A percentile compares a stretch with the other conserved stretches of the same genome.
phyloP scores from a whole-genome alignment of 208 protist species.

The Acanthamoeba healyi region DNA sequence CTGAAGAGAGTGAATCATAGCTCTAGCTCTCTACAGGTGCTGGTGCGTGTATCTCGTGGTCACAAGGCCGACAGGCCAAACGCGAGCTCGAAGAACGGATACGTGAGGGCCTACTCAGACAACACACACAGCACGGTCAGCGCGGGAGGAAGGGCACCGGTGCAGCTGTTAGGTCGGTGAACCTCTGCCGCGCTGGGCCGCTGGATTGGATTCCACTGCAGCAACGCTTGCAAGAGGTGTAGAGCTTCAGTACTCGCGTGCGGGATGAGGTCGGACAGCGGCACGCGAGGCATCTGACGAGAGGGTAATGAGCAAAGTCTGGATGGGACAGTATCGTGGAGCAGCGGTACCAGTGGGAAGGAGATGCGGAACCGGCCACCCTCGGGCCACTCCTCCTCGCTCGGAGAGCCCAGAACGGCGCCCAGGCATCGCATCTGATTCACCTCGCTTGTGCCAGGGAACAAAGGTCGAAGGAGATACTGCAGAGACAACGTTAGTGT shows the following conservation, averaged over 20 bases:
- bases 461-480: conserved; percentile 42
- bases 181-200: conserved; percentile 18
- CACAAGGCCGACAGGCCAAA: not conserved
- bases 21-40: not conserved
- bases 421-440: not conserved
- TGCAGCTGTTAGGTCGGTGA: not conserved
- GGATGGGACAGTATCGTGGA: not conserved
- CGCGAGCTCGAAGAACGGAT: conserved; percentile 31
- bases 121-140: not conserved
- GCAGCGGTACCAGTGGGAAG: not conserved
- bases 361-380: not conserved
- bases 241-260: conserved; percentile 30
- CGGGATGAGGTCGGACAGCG: not conserved
- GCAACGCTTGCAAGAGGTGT: not conserved
- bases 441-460: conserved; percentile 25
- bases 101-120: not conserved
- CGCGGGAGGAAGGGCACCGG: not conserved
- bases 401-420: not conserved
- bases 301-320: not conserved
- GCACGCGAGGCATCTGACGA: not conserved
- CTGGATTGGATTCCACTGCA: not conserved
- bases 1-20: not conserved
- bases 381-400: conserved; percentile 26
- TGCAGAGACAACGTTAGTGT: not conserved
- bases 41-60: not conserved